Evolutionary conservation across 2,329 filamentous ascomycete genomes (phyloP).

Genomic region (Didymella exigua): DNA sequence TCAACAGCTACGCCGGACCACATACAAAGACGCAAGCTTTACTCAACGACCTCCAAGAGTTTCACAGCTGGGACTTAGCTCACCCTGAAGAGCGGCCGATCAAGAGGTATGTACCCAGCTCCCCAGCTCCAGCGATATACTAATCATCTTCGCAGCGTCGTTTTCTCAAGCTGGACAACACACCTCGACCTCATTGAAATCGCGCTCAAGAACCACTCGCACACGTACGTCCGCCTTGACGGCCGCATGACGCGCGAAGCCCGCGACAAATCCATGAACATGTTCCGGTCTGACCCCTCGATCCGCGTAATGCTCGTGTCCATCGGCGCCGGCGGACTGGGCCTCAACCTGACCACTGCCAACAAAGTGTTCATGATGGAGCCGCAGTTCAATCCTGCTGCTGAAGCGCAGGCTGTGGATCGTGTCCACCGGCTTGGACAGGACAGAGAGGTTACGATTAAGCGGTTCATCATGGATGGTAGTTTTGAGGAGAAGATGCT

Average conservation of each 20-base stretch:
- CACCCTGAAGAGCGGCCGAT: slow-evolving; percentile 72
- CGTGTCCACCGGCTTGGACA: slow-evolving; percentile 73
- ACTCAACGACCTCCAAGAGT: slow-evolving; percentile 72
- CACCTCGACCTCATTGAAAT: slow-evolving; percentile 91
- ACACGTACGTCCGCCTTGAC: slow-evolving; percentile 80
- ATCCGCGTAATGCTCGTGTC: slow-evolving; percentile 87
- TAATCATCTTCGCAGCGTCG: slow-evolving; percentile 60
- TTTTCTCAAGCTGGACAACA: slow-evolving; percentile 96
- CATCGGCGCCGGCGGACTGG: slow-evolving; percentile 88
- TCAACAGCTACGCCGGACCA: slow-evolving; percentile 77
- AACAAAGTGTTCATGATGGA: slow-evolving; percentile 97
- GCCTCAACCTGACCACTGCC: slow-evolving; percentile 85
- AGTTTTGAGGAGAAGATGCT: slow-evolving; percentile 97
- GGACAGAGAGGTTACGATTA: slow-evolving; percentile 83
- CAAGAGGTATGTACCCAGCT: slow-evolving; percentile 61
- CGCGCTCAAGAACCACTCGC: slow-evolving; percentile 70
- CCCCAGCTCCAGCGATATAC: neutral
- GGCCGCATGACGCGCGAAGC: slow-evolving; percentile 81
- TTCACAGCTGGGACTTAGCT: slow-evolving; percentile 65
- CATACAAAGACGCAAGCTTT: slow-evolving; percentile 91
- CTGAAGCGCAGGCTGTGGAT: slow-evolving; percentile 92
- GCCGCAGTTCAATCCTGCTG: slow-evolving; percentile 94
- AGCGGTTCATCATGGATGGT: slow-evolving; percentile 84
- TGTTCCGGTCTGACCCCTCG: slow-evolving; percentile 72
- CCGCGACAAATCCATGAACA: slow-evolving; percentile 75